Evolutionary conservation across 345 rosid species (phyloP).

Genomic region (Capsella bursapastoris): DNA sequence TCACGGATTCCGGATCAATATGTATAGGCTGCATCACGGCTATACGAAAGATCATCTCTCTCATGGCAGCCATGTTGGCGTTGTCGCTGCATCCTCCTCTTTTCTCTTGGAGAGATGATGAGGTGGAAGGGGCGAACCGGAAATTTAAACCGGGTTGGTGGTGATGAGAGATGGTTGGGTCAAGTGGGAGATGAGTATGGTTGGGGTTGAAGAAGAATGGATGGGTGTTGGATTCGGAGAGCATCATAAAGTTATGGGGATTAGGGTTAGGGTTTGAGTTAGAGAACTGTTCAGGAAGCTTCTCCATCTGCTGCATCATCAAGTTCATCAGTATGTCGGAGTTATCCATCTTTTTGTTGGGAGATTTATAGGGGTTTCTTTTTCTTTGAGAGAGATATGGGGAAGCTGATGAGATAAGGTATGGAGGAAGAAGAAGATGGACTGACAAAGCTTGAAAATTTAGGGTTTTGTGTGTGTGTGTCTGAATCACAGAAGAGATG

Average conservation of each 20-base stretch:
- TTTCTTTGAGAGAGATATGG: conserved; percentile 31
- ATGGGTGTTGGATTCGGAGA: conserved; percentile 41
- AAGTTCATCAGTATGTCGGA: conserved; percentile 50
- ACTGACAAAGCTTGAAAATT: conserved; percentile 42
- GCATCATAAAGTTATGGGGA: conserved; percentile 28
- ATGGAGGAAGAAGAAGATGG: conserved; percentile 42
- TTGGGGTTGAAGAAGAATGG: conserved; percentile 32
- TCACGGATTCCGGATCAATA: conserved; percentile 79
- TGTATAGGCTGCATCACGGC: conserved; percentile 94
- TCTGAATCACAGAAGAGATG: conserved; percentile 20
- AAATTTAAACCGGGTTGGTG: conserved; percentile 41
- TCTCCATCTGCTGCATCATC: conserved; percentile 66
- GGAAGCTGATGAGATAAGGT: conserved; percentile 39
- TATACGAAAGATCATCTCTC: conserved; percentile 87
- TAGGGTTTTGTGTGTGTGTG: conserved; percentile 11
- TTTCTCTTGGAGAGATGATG: conserved; percentile 27
- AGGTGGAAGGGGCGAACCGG: conserved; percentile 33
- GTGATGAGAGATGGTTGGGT: conserved; percentile 36
- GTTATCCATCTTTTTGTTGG: conserved; percentile 29
- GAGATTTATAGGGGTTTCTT: conserved; percentile 10
- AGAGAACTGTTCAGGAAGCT: conserved; percentile 57
- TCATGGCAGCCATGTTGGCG: conserved; percentile 64
- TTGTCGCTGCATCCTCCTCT: conserved; percentile 29
- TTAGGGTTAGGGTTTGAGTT: conserved; percentile 41
- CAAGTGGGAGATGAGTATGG: conserved; percentile 42